phyloP scores from a whole-genome alignment of 2,329 filamentous ascomycete species.

The Fusarium poae region DNA sequence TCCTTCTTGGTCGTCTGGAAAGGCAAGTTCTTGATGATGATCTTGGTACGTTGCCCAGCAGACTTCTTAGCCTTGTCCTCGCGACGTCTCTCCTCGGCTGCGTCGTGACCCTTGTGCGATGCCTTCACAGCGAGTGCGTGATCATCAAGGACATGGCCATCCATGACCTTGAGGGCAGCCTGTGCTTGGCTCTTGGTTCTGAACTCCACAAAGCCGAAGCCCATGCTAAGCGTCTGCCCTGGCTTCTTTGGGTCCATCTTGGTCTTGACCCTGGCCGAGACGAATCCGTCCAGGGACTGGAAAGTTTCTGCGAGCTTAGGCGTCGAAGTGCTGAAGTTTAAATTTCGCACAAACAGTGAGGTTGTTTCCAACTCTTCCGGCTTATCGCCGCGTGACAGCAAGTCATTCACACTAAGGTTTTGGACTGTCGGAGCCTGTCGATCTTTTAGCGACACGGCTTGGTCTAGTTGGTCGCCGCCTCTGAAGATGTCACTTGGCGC shows the following conservation, averaged over 20 bases:
- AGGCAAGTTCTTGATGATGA: slow-evolving; percentile 97
- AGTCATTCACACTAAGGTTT: slow-evolving; percentile 76
- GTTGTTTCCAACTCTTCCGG: slow-evolving; percentile 71
- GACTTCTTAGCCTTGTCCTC: slow-evolving; percentile 87
- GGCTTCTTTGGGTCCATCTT: slow-evolving; percentile 93
- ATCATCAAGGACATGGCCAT: slow-evolving; percentile 87
- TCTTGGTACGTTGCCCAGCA: slow-evolving; percentile 84
- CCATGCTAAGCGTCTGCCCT: slow-evolving; percentile 92
- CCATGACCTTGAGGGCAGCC: slow-evolving; percentile 85
- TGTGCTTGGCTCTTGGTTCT: slow-evolving; percentile 80
- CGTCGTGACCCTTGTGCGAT: slow-evolving; percentile 88
- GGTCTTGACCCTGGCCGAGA: slow-evolving; percentile 91
- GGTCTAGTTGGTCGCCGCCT: slow-evolving; percentile 49
- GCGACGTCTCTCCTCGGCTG: slow-evolving; percentile 85
- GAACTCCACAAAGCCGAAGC: slow-evolving; percentile 96
- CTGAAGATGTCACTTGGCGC: slow-evolving; percentile 85
- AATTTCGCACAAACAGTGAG: slow-evolving; percentile 93
- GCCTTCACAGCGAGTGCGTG: slow-evolving; percentile 88
- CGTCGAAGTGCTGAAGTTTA: slow-evolving; percentile 91
- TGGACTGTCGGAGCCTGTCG: slow-evolving; percentile 59
- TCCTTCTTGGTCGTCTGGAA: slow-evolving; percentile 97
- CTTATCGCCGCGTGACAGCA: slow-evolving; percentile 70
- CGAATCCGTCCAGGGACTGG: slow-evolving; percentile 84
- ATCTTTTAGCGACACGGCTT: slow-evolving; percentile 52
- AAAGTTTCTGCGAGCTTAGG: slow-evolving; percentile 82